Conservation (phyloP, 2,329 filamentous ascomycete species). For the Chalara sp. region DNA sequence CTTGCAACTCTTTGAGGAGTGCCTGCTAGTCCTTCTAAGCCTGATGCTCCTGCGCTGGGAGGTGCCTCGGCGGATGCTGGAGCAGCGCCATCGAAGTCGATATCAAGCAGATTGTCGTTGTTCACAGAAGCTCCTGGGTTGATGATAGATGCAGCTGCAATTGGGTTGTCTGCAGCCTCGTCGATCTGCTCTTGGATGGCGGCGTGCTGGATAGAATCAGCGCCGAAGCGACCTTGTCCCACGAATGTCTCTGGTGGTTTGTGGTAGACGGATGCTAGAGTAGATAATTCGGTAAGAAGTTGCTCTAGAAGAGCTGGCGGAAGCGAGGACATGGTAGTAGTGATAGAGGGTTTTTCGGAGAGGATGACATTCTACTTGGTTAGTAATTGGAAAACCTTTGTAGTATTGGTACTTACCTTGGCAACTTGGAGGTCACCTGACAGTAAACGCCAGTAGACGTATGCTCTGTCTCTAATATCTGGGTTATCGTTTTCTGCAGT, state of each 20-base stretch:
- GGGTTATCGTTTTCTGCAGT: slow-evolving; percentile 96
- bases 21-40: slow-evolving; percentile 47
- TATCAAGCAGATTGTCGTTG: slow-evolving; percentile 90
- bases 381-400: slow-evolving; percentile 13
- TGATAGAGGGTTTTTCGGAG: slow-evolving; percentile 89
- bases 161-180: slow-evolving; percentile 87
- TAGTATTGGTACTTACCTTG: slow-evolving; percentile 49
- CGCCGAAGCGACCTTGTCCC: slow-evolving; percentile 87
- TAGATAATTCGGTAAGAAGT: slow-evolving; percentile 86
- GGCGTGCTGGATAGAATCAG: slow-evolving; percentile 88
- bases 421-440: slow-evolving; percentile 88
- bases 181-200: slow-evolving; percentile 95
- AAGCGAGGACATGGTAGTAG: slow-evolving; percentile 86
- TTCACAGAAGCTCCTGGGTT: slow-evolving; percentile 59
- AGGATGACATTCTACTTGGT: slow-evolving; percentile 68
- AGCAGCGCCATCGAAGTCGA: slow-evolving; percentile 89
- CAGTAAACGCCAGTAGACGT: slow-evolving; percentile 95
- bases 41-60: slow-evolving; percentile 40
- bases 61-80: slow-evolving; percentile 77
- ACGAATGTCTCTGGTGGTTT: slow-evolving; percentile 98
- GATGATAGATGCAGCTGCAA: slow-evolving; percentile 70
- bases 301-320: slow-evolving; percentile 79
- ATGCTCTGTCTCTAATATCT: slow-evolving; percentile 92
- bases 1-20: slow-evolving; percentile 66
- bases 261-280: slow-evolving; percentile 95